Percentiles rank a stretch among this genome's conserved stretches.
Conservation (phyloP, 2,329 filamentous ascomycete genomes). For the Colletotrichum tropicale region DNA sequence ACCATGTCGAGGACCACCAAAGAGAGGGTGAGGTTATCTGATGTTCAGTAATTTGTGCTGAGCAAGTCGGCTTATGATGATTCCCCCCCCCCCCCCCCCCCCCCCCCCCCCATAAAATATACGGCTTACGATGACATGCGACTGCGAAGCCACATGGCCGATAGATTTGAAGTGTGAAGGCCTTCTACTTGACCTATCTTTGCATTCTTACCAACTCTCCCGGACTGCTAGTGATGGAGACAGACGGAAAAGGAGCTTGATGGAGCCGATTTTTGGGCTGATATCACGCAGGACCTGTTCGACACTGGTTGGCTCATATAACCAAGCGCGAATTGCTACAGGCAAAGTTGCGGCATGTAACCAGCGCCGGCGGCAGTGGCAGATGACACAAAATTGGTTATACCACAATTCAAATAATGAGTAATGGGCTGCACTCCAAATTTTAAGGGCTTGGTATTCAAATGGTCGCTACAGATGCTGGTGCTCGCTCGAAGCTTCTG, state of each 20-base stretch:
- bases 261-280: too few relatives aligned
- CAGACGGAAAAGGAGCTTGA: neutral
- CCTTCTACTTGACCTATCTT: neutral
- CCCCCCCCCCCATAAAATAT: too few relatives aligned
- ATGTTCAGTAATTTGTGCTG: neutral
- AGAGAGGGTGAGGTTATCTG: neutral
- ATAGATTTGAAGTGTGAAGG: neutral
- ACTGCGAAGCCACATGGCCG: neutral
- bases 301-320: neutral
- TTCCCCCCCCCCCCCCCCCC: too few relatives aligned
- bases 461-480: too few relatives aligned
- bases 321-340: neutral
- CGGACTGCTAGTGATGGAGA: neutral
- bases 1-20: neutral
- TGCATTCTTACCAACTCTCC: neutral
- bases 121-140: neutral
- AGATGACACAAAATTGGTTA: neutral
- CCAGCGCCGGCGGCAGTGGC: neutral
- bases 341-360: neutral
- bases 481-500: neutral
- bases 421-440: neutral
- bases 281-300: too few relatives aligned
- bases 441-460: neutral
- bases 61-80: neutral
- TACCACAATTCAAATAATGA: neutral